Evolutionary conservation across 164 flowering plant species (phyloP).

Genomic region (Malania oleifera): DNA sequence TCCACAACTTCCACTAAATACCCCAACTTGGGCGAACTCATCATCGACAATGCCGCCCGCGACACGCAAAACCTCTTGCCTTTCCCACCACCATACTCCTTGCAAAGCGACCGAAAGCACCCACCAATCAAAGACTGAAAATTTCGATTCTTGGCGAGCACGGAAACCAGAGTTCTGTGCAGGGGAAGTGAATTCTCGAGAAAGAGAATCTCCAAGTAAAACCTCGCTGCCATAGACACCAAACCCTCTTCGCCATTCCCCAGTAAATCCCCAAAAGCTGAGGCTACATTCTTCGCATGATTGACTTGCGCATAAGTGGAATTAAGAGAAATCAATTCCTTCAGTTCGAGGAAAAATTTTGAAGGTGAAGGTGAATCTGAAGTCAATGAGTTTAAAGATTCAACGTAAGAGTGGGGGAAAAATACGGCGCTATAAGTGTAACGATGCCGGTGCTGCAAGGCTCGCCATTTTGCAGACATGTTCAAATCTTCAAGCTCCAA

Average conservation of each 20-base stretch:
- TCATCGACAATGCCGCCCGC: conserved; percentile 66
- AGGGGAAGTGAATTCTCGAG: conserved; percentile 78
- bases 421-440: conserved; percentile 83
- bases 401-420: conserved; percentile 50
- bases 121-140: conserved; percentile 32
- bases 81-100: conserved; percentile 39
- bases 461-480: conserved; percentile 98
- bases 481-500: background rate
- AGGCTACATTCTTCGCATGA: conserved; percentile 57
- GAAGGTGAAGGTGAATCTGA: conserved; percentile 14
- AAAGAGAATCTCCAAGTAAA: conserved; percentile 69
- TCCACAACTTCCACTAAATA: conserved; percentile 62
- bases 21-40: conserved; percentile 81
- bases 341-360: conserved; percentile 37
- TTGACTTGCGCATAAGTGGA: conserved; percentile 69
- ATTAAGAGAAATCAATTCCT: conserved; percentile 44
- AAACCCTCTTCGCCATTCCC: conserved; percentile 14
- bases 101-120: conserved; percentile 54
- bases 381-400: conserved; percentile 33
- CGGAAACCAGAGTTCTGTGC: conserved; percentile 66
- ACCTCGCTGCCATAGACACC: conserved; percentile 27
- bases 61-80: conserved; percentile 68
- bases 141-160: conserved; percentile 39
- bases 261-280: conserved; percentile 51
- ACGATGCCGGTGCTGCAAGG: conserved; percentile 88